A percentile compares a stretch with the other conserved stretches of the same genome.
phyloP scores from a whole-genome alignment of 108 stramenopile species.

The Skeletonema potamos region DNA sequence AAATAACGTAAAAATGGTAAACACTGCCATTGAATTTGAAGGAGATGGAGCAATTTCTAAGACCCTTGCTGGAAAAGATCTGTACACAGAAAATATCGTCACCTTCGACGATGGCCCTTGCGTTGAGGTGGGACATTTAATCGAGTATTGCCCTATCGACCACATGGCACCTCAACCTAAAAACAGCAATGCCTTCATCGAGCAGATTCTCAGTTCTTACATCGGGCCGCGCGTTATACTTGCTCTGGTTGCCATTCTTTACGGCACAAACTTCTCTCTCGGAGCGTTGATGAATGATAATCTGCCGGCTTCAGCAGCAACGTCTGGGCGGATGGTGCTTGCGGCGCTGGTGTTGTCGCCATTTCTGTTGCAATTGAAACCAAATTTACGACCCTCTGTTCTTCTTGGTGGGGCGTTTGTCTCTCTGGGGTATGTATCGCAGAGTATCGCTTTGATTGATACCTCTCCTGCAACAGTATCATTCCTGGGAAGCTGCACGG shows the following conservation, averaged over 20 bases:
- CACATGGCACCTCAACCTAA: neutral
- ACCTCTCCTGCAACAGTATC: slow-evolving; percentile 37
- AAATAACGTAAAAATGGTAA: neutral
- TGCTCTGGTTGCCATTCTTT: slow-evolving; percentile 36
- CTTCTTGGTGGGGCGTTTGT: slow-evolving; percentile 37
- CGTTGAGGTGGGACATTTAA: neutral
- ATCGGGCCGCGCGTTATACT: slow-evolving; percentile 29
- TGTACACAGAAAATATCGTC: neutral
- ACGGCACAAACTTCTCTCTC: slow-evolving; percentile 51
- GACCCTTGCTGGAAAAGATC: neutral
- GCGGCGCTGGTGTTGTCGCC: slow-evolving; percentile 37
- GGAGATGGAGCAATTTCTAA: neutral
- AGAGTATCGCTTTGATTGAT: slow-evolving; percentile 36
- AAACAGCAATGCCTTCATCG: slow-evolving; percentile 8
- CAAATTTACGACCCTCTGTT: slow-evolving; percentile 6
- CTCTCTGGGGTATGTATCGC: slow-evolving; percentile 41
- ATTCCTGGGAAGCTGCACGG: slow-evolving; percentile 42
- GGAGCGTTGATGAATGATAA: slow-evolving; percentile 49
- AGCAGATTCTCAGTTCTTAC: slow-evolving; percentile 30
- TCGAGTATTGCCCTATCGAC: slow-evolving; percentile 6
- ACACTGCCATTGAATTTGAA: neutral
- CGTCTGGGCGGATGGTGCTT: slow-evolving; percentile 38
- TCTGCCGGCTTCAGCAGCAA: slow-evolving; percentile 44
- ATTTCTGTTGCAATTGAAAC: slow-evolving; percentile 29
- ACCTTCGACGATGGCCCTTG: neutral